phyloP scores from a whole-genome alignment of 2,329 filamentous ascomycete genomes.

The Alternaria dauci region DNA sequence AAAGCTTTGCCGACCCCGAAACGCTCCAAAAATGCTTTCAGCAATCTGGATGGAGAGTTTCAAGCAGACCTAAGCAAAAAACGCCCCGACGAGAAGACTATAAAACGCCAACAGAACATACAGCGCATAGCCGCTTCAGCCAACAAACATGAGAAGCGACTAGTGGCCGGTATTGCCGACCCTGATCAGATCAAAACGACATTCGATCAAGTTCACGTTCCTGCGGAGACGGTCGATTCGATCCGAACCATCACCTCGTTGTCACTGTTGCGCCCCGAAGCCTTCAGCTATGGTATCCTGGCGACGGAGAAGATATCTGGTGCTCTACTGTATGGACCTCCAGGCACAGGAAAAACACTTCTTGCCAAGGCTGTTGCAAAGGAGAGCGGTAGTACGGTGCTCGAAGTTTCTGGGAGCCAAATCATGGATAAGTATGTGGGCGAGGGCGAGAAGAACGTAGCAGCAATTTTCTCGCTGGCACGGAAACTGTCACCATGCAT shows the following conservation, averaged over 20 bases:
- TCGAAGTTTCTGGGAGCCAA: slow-evolving; percentile 89
- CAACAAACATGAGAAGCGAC: slow-evolving; percentile 81
- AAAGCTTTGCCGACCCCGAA: slow-evolving; percentile 14
- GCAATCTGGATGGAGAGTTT: slow-evolving; percentile 4
- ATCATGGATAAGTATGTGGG: slow-evolving; percentile 98
- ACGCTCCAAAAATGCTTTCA: slow-evolving; percentile 13
- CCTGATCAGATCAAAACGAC: slow-evolving; percentile 83
- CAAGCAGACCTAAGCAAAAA: slow-evolving; percentile 17
- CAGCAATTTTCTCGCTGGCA: slow-evolving; percentile 88
- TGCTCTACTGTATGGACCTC: slow-evolving; percentile 85
- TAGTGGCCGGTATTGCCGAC: slow-evolving; percentile 83
- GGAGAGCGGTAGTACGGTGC: slow-evolving; percentile 70
- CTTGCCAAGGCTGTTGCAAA: slow-evolving; percentile 71
- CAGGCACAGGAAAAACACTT: slow-evolving; percentile 72
- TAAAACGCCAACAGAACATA: slow-evolving; percentile 64
- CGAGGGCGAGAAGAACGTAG: slow-evolving; percentile 93
- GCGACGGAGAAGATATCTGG: slow-evolving; percentile 91
- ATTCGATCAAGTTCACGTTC: slow-evolving; percentile 86
- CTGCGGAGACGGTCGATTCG: slow-evolving; percentile 82
- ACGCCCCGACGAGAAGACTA: slow-evolving; percentile 20
- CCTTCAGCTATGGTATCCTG: slow-evolving; percentile 95
- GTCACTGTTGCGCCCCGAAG: slow-evolving; percentile 85
- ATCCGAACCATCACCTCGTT: slow-evolving; percentile 89
- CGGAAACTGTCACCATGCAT: slow-evolving; percentile 91
- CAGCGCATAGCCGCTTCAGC: slow-evolving; percentile 36